phyloP scores from a whole-genome alignment of 108 stramenopile genomes.

The Nitzschia inconspicua region DNA sequence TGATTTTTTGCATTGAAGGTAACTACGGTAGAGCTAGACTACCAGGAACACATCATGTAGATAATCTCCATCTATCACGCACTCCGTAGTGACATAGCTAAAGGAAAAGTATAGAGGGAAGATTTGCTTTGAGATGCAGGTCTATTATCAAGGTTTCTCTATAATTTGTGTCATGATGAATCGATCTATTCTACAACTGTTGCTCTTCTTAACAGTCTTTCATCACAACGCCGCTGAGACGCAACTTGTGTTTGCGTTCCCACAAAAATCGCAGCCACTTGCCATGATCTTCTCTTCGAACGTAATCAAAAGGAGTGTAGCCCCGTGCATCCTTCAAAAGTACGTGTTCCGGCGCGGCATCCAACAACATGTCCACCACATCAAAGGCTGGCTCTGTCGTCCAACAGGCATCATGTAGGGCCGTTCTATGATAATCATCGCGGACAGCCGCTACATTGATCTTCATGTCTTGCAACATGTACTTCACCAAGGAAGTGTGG shows the following conservation, averaged over 20 bases:
- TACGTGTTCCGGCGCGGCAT: slow-evolving; percentile 16
- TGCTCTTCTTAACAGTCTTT: no score
- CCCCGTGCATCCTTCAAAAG: slow-evolving; percentile 30
- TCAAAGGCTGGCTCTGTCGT: slow-evolving; percentile 49
- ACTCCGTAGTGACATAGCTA: no score
- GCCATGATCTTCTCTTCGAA: slow-evolving; percentile 48
- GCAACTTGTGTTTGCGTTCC: neutral
- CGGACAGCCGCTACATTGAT: slow-evolving; percentile 37
- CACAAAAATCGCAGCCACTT: slow-evolving; percentile 25
- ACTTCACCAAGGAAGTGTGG: slow-evolving; percentile 37
- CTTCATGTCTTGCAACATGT: slow-evolving; percentile 47
- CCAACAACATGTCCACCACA: slow-evolving; percentile 12
- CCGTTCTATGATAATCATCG: slow-evolving; percentile 73
- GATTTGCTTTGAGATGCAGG: no score
- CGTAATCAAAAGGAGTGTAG: slow-evolving; percentile 26
- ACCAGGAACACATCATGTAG: no score
- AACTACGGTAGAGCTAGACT: no score
- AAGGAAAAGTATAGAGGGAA: no score
- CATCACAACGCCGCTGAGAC: no score
- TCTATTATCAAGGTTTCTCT: no score
- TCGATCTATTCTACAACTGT: no score
- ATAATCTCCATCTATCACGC: no score
- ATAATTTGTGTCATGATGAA: no score
- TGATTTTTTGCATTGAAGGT: no score
- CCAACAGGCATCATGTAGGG: slow-evolving; percentile 82